These are phyloP conservation scores for Hymenoscyphus fructigenus DNA, from an alignment of 2,329 filamentous ascomycete species.

Conservation along the genomic window DNA sequence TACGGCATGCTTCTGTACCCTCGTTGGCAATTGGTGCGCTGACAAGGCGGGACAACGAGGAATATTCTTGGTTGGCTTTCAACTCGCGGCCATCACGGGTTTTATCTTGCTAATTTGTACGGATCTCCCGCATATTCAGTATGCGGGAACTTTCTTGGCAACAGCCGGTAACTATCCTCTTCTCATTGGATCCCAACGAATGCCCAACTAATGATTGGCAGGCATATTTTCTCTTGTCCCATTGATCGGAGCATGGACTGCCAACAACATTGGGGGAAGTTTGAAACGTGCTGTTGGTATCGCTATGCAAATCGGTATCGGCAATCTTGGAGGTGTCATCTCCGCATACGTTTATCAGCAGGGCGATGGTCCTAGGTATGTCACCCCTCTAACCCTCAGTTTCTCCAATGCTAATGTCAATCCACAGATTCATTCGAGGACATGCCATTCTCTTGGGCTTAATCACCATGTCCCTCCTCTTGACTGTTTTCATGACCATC, in stretches of 20 bases:
- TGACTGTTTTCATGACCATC: slow-evolving; percentile 55
- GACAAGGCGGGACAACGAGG: slow-evolving; percentile 72
- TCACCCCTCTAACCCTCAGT: slow-evolving; percentile 26
- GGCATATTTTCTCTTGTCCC: slow-evolving; percentile 84
- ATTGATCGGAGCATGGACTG: slow-evolving; percentile 82
- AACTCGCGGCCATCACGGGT: slow-evolving; percentile 68
- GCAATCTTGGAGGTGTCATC: slow-evolving; percentile 76
- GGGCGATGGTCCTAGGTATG: slow-evolving; percentile 37
- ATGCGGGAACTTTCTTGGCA: slow-evolving; percentile 79
- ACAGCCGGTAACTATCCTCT: slow-evolving; percentile 50
- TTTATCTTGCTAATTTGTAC: slow-evolving; percentile 75
- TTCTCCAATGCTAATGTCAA: not conserved
- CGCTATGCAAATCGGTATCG: slow-evolving; percentile 86
- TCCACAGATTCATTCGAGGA: slow-evolving; percentile 43
- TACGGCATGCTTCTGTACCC: slow-evolving; percentile 64
- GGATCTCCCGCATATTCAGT: slow-evolving; percentile 65
- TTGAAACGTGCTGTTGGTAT: slow-evolving; percentile 89
- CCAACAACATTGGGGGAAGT: slow-evolving; percentile 84
- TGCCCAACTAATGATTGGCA: slow-evolving; percentile 36
- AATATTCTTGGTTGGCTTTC: slow-evolving; percentile 64
- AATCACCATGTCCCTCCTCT: slow-evolving; percentile 46
- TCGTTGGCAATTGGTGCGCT: slow-evolving; percentile 68
- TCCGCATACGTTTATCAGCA: slow-evolving; percentile 49
- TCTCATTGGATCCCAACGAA: not conserved
- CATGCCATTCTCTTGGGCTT: slow-evolving; percentile 47